phyloP scores from a whole-genome alignment of 768 basidiomycete genomes.

The Pisolithus tinctorius region DNA sequence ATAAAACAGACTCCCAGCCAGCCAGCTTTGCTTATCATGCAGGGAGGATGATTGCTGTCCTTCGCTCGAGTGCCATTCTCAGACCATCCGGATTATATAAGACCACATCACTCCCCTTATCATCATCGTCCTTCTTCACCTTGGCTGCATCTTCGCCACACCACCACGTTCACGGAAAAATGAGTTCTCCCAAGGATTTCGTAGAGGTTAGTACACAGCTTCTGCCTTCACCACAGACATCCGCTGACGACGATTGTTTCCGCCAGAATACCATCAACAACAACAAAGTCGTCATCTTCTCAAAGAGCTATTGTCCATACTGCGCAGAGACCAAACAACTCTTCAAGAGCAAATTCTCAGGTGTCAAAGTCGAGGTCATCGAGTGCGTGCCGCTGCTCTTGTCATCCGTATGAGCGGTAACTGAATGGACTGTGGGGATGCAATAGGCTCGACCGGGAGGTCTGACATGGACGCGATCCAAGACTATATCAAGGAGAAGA shows the following conservation, averaged over 20 bases:
- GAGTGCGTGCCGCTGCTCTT: constrained; percentile 36
- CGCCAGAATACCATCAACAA: constrained; percentile 39
- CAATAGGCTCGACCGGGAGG: constrained; percentile 48
- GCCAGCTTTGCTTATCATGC: no score
- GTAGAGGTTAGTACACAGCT: not conserved
- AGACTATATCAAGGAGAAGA: constrained; percentile 54
- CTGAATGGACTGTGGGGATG: not conserved
- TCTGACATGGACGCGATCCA: constrained; percentile 62
- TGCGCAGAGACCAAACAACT: constrained; percentile 44
- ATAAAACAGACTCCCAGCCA: no score
- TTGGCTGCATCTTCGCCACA: no score
- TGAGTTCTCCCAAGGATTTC: not conserved
- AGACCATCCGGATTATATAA: no score
- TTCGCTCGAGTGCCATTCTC: no score
- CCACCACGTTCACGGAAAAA: not conserved
- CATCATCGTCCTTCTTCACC: no score
- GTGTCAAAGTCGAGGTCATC: constrained; percentile 32
- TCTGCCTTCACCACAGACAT: constrained; percentile 8
- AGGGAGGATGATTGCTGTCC: no score
- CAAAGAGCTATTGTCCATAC: constrained; percentile 52
- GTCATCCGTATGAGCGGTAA: not conserved
- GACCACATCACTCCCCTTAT: no score
- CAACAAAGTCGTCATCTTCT: constrained; percentile 53
- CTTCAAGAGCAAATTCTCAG: constrained; percentile 34
- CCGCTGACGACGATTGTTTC: constrained; percentile 26